Conservation (phyloP, 2,329 filamentous ascomycete genomes). For the Akanthomyces lecanii region DNA sequence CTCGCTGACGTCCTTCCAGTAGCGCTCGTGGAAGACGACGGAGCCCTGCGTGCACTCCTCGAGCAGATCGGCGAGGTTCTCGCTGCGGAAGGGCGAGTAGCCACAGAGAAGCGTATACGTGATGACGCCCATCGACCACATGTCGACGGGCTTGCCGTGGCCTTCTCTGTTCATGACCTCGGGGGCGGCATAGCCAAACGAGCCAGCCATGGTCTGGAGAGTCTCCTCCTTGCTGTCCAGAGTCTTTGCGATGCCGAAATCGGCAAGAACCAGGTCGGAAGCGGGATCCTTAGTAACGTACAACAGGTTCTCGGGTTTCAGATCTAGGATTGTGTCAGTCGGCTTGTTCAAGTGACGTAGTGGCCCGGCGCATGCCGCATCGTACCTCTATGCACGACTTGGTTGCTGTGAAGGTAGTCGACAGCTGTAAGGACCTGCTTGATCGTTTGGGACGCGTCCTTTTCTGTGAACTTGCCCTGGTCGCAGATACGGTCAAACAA, state of each 20-base stretch:
- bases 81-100: constrained; percentile 95
- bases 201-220: constrained; percentile 96
- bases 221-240: constrained; percentile 86
- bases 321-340: constrained; percentile 52
- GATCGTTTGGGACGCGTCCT: constrained; percentile 94
- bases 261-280: constrained; percentile 87
- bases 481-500: constrained; percentile 98
- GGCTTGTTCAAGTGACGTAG: background rate
- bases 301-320: constrained; percentile 96
- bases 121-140: constrained; percentile 99
- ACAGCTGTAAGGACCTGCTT: constrained; percentile 90
- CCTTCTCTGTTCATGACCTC: constrained; percentile 98
- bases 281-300: constrained; percentile 75
- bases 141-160: constrained; percentile 96
- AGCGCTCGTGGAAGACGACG: constrained; percentile 93
- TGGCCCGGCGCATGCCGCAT: background rate
- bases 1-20: constrained; percentile 95
- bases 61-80: constrained; percentile 88
- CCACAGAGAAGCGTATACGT: constrained; percentile 97
- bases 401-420: constrained; percentile 88
- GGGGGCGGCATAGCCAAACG: constrained; percentile 94
- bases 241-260: constrained; percentile 99
- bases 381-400: constrained; percentile 90
- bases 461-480: constrained; percentile 96
- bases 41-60: constrained; percentile 83